These are phyloP conservation scores for Chlorella sp. DNA, from an alignment of 139 green algal species.

Conservation along the genomic window DNA sequence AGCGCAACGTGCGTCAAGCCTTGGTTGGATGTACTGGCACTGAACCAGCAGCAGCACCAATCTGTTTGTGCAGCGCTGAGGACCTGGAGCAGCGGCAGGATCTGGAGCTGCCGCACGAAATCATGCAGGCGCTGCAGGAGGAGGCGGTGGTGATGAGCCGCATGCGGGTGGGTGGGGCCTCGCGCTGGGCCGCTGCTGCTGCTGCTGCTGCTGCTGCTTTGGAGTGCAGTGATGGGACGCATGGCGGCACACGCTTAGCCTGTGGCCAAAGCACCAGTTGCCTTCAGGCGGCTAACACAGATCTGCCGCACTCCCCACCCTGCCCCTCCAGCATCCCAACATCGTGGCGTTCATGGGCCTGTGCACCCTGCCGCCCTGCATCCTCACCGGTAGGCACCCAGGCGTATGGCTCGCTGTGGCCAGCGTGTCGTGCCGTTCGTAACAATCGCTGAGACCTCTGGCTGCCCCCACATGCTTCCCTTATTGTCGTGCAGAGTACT, in stretches of 20 bases:
- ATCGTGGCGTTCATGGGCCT: not conserved
- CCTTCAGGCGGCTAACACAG: not conserved
- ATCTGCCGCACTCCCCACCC: not conserved
- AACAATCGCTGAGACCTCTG: too few relatives aligned
- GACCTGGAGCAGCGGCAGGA: not conserved
- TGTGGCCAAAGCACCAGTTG: not conserved
- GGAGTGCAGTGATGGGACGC: too few relatives aligned
- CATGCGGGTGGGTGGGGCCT: not conserved
- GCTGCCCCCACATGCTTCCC: not conserved
- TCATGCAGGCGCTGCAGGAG: conserved; percentile 3
- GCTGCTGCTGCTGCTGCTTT: too few relatives aligned
- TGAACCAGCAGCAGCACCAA: too few relatives aligned
- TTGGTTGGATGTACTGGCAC: too few relatives aligned
- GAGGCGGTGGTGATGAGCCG: conserved; percentile 18
- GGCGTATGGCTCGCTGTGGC: not conserved
- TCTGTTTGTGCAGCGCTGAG: not conserved
- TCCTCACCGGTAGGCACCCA: not conserved
- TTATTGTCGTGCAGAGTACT: too few relatives aligned
- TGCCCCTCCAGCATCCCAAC: not conserved
- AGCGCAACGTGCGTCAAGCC: not conserved
- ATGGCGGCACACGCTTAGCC: not conserved
- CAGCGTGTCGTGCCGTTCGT: too few relatives aligned
- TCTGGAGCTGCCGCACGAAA: not conserved
- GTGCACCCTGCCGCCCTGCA: conserved; percentile 11
- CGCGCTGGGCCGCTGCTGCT: not conserved